These are phyloP conservation scores for Rhodotorula babjevae DNA, from an alignment of 768 basidiomycete genomes.

Conservation along the genomic window DNA sequence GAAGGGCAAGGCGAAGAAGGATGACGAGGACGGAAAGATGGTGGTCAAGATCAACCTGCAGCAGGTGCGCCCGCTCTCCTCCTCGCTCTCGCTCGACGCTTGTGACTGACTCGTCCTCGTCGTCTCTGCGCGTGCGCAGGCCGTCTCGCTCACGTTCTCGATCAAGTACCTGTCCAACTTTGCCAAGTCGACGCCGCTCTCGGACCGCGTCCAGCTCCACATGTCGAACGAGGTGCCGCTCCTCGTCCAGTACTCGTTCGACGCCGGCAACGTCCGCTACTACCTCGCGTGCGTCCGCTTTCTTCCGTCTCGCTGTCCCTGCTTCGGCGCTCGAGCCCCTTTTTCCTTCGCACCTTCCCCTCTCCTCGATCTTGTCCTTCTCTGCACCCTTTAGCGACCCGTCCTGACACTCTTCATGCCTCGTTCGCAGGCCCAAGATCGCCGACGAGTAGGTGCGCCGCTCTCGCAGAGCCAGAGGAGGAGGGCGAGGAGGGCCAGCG, in stretches of 20 bases:
- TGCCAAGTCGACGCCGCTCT: conserved; percentile 75
- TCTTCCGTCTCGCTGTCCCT: neutral
- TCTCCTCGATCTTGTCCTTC: too few species aligned
- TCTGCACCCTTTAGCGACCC: too few species aligned
- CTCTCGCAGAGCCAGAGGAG: too few species aligned
- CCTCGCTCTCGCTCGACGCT: neutral
- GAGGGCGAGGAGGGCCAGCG: too few species aligned
- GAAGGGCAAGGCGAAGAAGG: conserved; percentile 52
- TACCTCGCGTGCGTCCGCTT: conserved; percentile 90
- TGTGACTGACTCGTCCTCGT: conserved; percentile 40
- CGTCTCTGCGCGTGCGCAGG: conserved; percentile 61
- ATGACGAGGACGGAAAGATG: conserved; percentile 47
- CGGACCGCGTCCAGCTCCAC: conserved; percentile 67
- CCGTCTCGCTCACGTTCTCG: conserved; percentile 88
- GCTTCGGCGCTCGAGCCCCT: too few species aligned
- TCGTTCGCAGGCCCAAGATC: too few species aligned
- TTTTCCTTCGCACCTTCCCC: too few species aligned
- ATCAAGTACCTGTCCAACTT: conserved; percentile 97
- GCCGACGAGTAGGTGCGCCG: too few species aligned
- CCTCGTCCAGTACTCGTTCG: conserved; percentile 82
- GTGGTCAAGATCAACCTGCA: conserved; percentile 36
- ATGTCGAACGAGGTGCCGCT: conserved; percentile 90
- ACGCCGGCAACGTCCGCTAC: conserved; percentile 81
- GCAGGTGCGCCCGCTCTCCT: conserved; percentile 11
- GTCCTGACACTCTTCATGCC: too few species aligned